Evolutionary conservation across 768 basidiomycete genomes (phyloP).

Genomic region (Mycena venus): DNA sequence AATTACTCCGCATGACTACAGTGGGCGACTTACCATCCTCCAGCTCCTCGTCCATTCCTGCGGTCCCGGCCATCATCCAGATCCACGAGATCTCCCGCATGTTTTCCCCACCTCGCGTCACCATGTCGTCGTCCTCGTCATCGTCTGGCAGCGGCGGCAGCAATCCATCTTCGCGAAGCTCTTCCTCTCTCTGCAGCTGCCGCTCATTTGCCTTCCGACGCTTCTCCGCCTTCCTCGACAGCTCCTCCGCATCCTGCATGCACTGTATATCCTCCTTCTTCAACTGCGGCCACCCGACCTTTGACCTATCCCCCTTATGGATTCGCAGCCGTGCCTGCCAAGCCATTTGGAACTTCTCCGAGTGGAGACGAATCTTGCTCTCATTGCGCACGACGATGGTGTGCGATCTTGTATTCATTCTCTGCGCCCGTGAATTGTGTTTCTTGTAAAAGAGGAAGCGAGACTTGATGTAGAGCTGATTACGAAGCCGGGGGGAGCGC

Average conservation of each 20-base stretch:
- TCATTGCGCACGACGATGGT: not conserved
- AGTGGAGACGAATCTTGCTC: not conserved
- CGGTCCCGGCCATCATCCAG: not conserved
- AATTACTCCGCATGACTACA: too few species aligned
- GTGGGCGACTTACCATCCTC: constrained; percentile 12
- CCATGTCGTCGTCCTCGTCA: not conserved
- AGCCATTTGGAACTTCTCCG: constrained; percentile 5
- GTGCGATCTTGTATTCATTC: not conserved
- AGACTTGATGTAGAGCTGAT: not conserved
- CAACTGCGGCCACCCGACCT: not conserved
- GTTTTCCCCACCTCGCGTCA: not conserved
- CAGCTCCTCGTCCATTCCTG: not conserved
- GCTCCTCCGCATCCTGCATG: not conserved
- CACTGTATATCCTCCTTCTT: constrained; percentile 1
- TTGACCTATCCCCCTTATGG: not conserved
- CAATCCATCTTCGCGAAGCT: not conserved
- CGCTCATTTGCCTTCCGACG: not conserved
- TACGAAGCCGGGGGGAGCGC: not conserved
- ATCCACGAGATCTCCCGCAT: constrained; percentile 6
- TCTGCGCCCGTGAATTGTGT: not conserved
- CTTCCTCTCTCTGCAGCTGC: not conserved
- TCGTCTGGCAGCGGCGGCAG: not conserved
- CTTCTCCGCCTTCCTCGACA: not conserved
- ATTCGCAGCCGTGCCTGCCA: not conserved
- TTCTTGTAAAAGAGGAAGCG: not conserved